Conservation (phyloP, 2,329 filamentous ascomycete genomes). For the Curvularia sp. region DNA sequence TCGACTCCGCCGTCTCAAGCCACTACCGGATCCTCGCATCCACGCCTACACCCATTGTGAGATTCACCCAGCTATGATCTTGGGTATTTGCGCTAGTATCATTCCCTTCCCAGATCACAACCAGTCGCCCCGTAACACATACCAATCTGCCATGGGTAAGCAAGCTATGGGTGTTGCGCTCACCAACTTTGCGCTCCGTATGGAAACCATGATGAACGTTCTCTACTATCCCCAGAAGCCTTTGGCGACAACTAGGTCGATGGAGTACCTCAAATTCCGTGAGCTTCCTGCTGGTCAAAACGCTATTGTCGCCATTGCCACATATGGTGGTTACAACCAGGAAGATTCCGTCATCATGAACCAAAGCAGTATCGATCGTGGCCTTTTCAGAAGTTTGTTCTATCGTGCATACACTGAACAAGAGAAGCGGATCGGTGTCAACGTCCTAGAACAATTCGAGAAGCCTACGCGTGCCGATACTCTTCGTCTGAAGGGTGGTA, state of each 20-base stretch:
- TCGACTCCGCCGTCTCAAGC: slow-evolving; percentile 85
- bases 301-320: slow-evolving; percentile 95
- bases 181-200: slow-evolving; percentile 94
- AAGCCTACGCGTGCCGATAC: slow-evolving; percentile 91
- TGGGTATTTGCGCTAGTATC: slow-evolving; percentile 98
- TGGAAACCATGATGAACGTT: slow-evolving; percentile 99
- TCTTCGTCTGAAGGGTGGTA: slow-evolving; percentile 89
- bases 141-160: slow-evolving; percentile 99
- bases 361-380: slow-evolving; percentile 97
- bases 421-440: slow-evolving; percentile 94
- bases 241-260: slow-evolving; percentile 91
- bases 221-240: slow-evolving; percentile 99
- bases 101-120: slow-evolving; percentile 99
- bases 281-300: slow-evolving; percentile 97
- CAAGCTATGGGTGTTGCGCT: slow-evolving; percentile 99
- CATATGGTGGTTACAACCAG: slow-evolving; percentile 98
- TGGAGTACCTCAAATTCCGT: slow-evolving; percentile 99
- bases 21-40: slow-evolving; percentile 82
- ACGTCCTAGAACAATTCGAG: slow-evolving; percentile 91
- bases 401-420: slow-evolving; percentile 97
- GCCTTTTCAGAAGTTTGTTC: slow-evolving; percentile 95
- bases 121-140: slow-evolving; percentile 97
- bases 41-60: slow-evolving; percentile 98
- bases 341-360: slow-evolving; percentile 99
- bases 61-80: slow-evolving; percentile 98